phyloP scores from a whole-genome alignment of 768 basidiomycete species.

The Suillus tomentosus region DNA sequence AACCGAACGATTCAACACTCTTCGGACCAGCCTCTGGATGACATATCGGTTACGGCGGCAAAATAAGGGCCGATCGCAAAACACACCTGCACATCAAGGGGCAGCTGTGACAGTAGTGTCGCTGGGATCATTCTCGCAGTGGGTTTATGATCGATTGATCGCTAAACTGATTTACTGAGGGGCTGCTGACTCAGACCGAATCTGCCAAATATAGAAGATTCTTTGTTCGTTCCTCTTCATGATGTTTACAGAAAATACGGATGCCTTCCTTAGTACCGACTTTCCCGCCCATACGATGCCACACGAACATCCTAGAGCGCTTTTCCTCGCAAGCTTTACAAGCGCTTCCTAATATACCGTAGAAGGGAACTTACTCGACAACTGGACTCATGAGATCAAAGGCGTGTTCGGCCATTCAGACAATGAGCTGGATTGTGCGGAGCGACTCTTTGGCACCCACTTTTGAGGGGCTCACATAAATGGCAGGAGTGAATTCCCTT shows the following conservation, averaged over 20 bases:
- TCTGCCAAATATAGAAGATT: too few relatives aligned
- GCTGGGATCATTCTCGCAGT: background rate
- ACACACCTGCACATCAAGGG: background rate
- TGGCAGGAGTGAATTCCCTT: slow-evolving; percentile 41
- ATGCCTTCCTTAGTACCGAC: slow-evolving; percentile 66
- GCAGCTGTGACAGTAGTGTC: background rate
- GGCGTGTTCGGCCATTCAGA: slow-evolving; percentile 80
- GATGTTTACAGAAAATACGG: too few relatives aligned
- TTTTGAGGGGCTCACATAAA: slow-evolving; percentile 69
- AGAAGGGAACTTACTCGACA: slow-evolving; percentile 60
- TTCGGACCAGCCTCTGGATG: background rate
- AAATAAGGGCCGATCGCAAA: background rate
- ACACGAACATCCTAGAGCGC: slow-evolving; percentile 53
- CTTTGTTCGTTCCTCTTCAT: too few relatives aligned
- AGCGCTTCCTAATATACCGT: slow-evolving; percentile 70
- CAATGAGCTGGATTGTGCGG: slow-evolving; percentile 69
- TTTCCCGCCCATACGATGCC: slow-evolving; percentile 67
- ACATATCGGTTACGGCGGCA: background rate
- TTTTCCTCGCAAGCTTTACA: slow-evolving; percentile 54
- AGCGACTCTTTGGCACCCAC: slow-evolving; percentile 75
- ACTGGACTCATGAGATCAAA: slow-evolving; percentile 80
- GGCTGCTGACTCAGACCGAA: too few relatives aligned
- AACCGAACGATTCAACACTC: background rate
- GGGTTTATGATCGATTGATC: too few relatives aligned
- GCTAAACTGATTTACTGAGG: too few relatives aligned